Evolutionary conservation across 176 grass and related monocot species (phyloP).

Genomic region (Dactylis glomerata): DNA sequence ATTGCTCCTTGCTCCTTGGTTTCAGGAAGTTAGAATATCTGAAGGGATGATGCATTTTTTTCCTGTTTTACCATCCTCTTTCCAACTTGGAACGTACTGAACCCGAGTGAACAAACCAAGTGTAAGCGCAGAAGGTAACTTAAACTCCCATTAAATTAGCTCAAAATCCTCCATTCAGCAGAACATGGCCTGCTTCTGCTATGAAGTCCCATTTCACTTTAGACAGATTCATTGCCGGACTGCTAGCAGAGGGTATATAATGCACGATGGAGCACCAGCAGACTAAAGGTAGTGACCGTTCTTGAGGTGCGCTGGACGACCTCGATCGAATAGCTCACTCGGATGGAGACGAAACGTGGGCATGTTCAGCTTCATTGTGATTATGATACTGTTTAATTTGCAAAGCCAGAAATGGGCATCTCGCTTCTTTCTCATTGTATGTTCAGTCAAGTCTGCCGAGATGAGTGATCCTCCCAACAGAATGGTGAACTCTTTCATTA

Average conservation of each 20-base stretch:
- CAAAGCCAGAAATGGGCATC: neutral
- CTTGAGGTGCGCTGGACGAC: neutral
- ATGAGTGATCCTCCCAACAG: neutral
- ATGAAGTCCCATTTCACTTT: too few species aligned
- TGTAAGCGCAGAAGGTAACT: neutral
- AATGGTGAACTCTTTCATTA: neutral
- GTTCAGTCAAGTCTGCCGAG: neutral
- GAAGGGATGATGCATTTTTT: too few species aligned
- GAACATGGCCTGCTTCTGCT: neutral
- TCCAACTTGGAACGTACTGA: neutral
- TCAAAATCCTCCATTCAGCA: neutral
- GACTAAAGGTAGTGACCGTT: neutral
- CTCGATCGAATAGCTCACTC: neutral
- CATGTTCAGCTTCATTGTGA: neutral
- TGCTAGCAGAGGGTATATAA: neutral
- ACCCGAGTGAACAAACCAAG: neutral
- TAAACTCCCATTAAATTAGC: neutral
- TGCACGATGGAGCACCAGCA: neutral
- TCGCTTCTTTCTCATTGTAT: neutral
- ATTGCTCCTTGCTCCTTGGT: too few species aligned
- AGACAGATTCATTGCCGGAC: neutral
- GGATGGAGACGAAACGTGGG: neutral
- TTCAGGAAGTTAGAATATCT: too few species aligned
- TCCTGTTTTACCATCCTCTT: neutral
- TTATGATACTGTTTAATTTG: neutral